Conservation (phyloP, 495 filamentous ascomycete species). For the Podospora fimiseda region DNA sequence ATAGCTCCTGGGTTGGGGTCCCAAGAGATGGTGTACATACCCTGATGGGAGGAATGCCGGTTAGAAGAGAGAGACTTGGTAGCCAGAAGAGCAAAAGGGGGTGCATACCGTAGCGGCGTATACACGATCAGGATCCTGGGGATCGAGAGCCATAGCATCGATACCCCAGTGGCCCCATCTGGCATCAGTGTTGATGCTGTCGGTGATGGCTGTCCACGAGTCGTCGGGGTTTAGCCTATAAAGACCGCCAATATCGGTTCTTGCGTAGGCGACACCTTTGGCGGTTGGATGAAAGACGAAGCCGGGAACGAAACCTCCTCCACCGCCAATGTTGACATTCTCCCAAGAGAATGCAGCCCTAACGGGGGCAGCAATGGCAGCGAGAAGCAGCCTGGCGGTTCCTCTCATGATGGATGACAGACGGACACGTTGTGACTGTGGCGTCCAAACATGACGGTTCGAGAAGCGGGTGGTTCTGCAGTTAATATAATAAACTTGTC, state of each 20-base stretch:
- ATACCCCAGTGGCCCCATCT: constrained; percentile 51
- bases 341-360: constrained; percentile 38
- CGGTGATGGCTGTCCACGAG: constrained; percentile 53
- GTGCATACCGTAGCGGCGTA: constrained; percentile 40
- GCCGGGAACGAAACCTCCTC: constrained; percentile 55
- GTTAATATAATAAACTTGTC: constrained; percentile 17
- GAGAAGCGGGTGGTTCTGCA: constrained; percentile 1
- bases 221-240: constrained; percentile 50
- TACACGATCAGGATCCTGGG: constrained; percentile 46
- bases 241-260: constrained; percentile 58
- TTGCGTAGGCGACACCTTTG: constrained; percentile 53
- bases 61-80: too few relatives aligned
- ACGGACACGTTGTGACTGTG: constrained; percentile 34
- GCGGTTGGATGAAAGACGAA: constrained; percentile 53
- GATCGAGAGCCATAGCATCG: constrained; percentile 54
- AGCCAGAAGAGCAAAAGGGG: too few relatives aligned
- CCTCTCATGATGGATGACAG: constrained; percentile 14
- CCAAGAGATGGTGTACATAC: constrained; percentile 55
- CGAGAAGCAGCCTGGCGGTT: constrained; percentile 23
- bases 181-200: constrained; percentile 42
- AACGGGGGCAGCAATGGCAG: constrained; percentile 21
- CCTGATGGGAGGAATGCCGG: constrained; percentile 17
- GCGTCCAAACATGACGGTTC: constrained; percentile 7
- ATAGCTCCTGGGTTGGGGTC: constrained; percentile 51
- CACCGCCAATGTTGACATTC: constrained; percentile 46